phyloP scores from a whole-genome alignment of 139 green algal genomes.

The Micromonas commoda region DNA sequence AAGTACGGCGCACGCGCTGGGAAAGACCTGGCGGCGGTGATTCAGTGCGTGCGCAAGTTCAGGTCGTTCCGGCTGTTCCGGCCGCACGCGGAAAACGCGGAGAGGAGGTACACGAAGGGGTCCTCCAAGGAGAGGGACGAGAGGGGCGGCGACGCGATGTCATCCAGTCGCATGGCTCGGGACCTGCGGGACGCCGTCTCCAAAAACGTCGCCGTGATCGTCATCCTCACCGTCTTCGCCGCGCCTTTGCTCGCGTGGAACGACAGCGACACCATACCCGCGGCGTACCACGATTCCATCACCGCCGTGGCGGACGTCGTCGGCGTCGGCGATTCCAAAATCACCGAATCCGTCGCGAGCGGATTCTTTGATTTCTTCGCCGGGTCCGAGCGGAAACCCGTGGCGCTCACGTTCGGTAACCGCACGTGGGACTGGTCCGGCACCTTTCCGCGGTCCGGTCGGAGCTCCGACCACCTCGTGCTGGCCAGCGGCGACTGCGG shows the following conservation, averaged over 20 bases:
- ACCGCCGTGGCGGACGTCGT: background rate
- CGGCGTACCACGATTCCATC: background rate
- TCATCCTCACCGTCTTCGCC: conserved; percentile 25
- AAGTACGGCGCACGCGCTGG: too few relatives aligned
- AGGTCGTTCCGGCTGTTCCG: too few relatives aligned
- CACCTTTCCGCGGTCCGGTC: background rate
- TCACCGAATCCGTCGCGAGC: background rate
- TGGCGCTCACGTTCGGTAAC: background rate
- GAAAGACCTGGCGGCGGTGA: too few relatives aligned
- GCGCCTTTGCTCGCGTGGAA: conserved; percentile 20
- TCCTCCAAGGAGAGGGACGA: too few relatives aligned
- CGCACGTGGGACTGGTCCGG: background rate
- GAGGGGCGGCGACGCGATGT: too few relatives aligned
- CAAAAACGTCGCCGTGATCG: conserved; percentile 17
- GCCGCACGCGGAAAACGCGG: too few relatives aligned
- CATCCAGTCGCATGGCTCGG: background rate
- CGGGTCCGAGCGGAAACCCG: background rate
- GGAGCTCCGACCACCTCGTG: background rate
- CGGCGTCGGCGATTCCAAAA: background rate
- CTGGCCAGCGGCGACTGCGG: background rate
- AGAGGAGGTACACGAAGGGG: too few relatives aligned
- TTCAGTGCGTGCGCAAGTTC: too few relatives aligned
- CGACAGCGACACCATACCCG: background rate
- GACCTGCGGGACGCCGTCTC: background rate
- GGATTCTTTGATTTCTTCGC: conserved; percentile 13